Base-by-base conservation (phyloP, 148 eudicot genomes). In the Camellia sinensis region DNA sequence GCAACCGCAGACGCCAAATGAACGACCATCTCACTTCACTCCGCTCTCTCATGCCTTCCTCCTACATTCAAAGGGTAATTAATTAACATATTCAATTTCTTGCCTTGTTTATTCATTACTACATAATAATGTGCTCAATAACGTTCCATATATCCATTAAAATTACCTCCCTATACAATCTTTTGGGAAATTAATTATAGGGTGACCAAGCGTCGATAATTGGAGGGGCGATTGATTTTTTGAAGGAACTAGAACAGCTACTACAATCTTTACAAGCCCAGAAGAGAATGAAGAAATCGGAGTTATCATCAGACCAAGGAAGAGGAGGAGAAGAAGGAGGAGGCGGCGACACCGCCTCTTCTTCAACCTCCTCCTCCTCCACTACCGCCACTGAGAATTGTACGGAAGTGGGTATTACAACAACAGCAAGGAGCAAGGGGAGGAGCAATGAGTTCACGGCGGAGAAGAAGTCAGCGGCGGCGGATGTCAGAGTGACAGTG, bases 141-240 rank as follows among this genome's bases (percentile, higher is more conserved):
- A 29, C 1, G 37, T 29, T 29, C 37, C 37, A 29, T 29, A 29
- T 29, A 29, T 29, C 37, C 37, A 29, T 29, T 0, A 29, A 29
- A 29, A 29, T 0, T 29, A 29, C 37, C 37, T 0, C 37, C 37
- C 37, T 29, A 29, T 29, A n/a, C 3, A 41, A 13, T 41, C 4
- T 69, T 68, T 45, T 8, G 74, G 40, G 22, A 19, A 45, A 45
- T 5, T 45, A 4, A 43, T 76, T 65, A 48, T 29, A 90, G 92
- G 91, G 92, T 76, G 92, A 90, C 82, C 92, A 90, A 79, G 92
- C 93, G 75, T 87, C 91, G 17, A 87, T 90, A 8, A 80, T 90
- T 80, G 93, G 91, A 67, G 93, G 91, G 60, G 93, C 93, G 76
- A 90, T 90, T 74, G 89, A 87, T 57, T 90, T 83, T 73, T 91